A percentile compares a stretch with the other conserved stretches of the same genome.
Evolutionary conservation across 441 rosid genomes (phyloP).

Genomic region (Eruca vesicaria): DNA sequence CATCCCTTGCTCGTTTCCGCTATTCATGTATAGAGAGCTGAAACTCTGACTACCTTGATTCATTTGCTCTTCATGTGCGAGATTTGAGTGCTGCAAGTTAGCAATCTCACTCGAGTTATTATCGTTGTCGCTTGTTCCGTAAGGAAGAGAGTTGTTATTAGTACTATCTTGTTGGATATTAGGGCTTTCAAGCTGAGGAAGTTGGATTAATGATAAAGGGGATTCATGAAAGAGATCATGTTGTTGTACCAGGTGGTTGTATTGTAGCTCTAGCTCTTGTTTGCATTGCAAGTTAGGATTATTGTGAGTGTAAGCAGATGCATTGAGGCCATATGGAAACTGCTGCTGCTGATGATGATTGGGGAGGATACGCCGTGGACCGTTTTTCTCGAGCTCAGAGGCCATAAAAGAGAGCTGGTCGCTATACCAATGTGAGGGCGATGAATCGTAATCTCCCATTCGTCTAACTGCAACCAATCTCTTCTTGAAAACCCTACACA

Average conservation of each 20-base stretch:
- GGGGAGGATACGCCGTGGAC: slow-evolving; percentile 56
- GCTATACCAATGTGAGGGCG: slow-evolving; percentile 87
- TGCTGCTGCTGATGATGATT: slow-evolving; percentile 46
- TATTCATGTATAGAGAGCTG: slow-evolving; percentile 39
- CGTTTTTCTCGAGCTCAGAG: slow-evolving; percentile 50
- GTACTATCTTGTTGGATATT: slow-evolving; percentile 51
- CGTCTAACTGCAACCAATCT: slow-evolving; percentile 62
- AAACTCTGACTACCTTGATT: slow-evolving; percentile 49
- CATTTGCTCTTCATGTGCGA: slow-evolving; percentile 55
- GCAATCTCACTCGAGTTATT: slow-evolving; percentile 40
- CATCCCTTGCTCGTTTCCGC: slow-evolving; percentile 44
- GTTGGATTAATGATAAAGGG: slow-evolving; percentile 57
- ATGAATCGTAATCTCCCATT: slow-evolving; percentile 78
- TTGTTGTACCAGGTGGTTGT: slow-evolving; percentile 30
- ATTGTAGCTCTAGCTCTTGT: slow-evolving; percentile 70
- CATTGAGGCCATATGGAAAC: slow-evolving; percentile 44
- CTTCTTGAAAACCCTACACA: slow-evolving; percentile 98
- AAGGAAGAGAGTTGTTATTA: slow-evolving; percentile 50
- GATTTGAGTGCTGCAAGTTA: slow-evolving; percentile 55
- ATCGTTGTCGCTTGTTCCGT: slow-evolving; percentile 43
- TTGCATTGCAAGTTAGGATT: slow-evolving; percentile 55
- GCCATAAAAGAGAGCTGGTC: slow-evolving; percentile 84
- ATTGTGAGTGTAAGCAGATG: slow-evolving; percentile 31
- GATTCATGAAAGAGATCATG: slow-evolving; percentile 24
- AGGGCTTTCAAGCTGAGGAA: slow-evolving; percentile 91